These are phyloP conservation scores for Paramyrothecium sp. DNA, from an alignment of 2,329 filamentous ascomycete genomes.

Conservation along the genomic window DNA sequence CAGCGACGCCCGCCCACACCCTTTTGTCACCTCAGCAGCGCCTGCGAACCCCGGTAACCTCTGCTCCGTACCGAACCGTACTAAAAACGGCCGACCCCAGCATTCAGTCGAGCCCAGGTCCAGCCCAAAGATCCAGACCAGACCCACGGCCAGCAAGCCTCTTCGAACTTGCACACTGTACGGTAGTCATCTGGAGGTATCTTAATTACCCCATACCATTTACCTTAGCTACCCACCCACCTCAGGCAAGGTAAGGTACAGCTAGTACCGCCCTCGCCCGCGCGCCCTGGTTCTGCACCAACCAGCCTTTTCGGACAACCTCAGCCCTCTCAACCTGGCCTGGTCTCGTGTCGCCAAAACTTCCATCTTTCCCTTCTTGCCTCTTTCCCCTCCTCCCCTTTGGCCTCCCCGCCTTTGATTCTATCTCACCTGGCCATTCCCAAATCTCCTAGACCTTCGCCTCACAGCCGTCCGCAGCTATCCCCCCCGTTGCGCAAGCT, in stretches of 20 bases:
- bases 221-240: not conserved
- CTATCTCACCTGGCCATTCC: not conserved
- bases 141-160: no score
- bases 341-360: slow-evolving; percentile 2
- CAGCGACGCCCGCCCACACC: no score
- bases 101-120: no score
- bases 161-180: no score
- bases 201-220: not conserved
- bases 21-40: no score
- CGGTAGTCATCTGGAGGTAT: not conserved
- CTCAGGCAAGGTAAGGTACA: not conserved
- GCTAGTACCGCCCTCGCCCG: not conserved
- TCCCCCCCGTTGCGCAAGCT: not conserved
- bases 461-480: not conserved
- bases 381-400: not conserved
- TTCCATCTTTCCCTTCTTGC: not conserved
- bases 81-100: no score
- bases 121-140: no score
- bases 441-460: not conserved
- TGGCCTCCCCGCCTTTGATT: not conserved
- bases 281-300: not conserved
- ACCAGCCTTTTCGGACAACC: slow-evolving; percentile 2
- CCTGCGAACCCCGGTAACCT: no score
- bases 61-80: no score
- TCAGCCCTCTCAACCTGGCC: not conserved